These are phyloP conservation scores for Phytopythium ostracodes DNA, from an alignment of 352 stramenopile genomes.

Conservation along the genomic window DNA sequence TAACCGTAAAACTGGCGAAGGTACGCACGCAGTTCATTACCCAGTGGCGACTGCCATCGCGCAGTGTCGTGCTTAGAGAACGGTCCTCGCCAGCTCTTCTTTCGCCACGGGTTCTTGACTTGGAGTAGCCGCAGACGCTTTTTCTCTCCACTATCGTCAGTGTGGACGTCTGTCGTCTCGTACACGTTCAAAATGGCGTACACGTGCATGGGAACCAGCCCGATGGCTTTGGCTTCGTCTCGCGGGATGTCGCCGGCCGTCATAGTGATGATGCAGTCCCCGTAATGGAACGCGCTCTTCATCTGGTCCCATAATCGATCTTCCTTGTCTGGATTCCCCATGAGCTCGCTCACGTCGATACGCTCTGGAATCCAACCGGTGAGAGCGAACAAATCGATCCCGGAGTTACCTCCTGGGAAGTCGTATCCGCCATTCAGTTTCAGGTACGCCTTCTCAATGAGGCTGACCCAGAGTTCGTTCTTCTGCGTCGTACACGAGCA, in stretches of 20 bases:
- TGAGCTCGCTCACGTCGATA: slow-evolving; percentile 59
- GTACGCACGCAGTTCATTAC: slow-evolving; percentile 54
- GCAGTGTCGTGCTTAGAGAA: slow-evolving; percentile 69
- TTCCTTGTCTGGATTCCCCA: slow-evolving; percentile 91
- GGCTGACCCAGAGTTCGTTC: slow-evolving; percentile 90
- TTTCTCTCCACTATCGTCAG: slow-evolving; percentile 12
- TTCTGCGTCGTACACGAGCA: slow-evolving; percentile 78
- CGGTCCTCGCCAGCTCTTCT: slow-evolving; percentile 79
- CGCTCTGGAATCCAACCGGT: slow-evolving; percentile 98
- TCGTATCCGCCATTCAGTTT: slow-evolving; percentile 98
- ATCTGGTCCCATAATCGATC: slow-evolving; percentile 95
- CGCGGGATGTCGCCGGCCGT: slow-evolving; percentile 85
- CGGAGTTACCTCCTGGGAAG: slow-evolving; percentile 96
- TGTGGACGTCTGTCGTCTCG: slow-evolving; percentile 43
- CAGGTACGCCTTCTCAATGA: slow-evolving; percentile 99
- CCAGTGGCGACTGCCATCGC: slow-evolving; percentile 50
- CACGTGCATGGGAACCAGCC: slow-evolving; percentile 94
- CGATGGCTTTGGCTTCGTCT: slow-evolving; percentile 76
- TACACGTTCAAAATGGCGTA: slow-evolving; percentile 95
- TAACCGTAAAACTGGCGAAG: slow-evolving; percentile 46
- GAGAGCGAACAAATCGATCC: slow-evolving; percentile 97
- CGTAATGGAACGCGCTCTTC: slow-evolving; percentile 91
- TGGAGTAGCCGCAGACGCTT: slow-evolving; percentile 83
- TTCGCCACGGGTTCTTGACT: slow-evolving; percentile 96
- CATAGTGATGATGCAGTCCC: slow-evolving; percentile 97